A percentile compares a stretch with the other conserved stretches of the same genome.
Conservation (phyloP, 768 basidiomycete genomes). For the Lepiota brunneoincarnata region DNA sequence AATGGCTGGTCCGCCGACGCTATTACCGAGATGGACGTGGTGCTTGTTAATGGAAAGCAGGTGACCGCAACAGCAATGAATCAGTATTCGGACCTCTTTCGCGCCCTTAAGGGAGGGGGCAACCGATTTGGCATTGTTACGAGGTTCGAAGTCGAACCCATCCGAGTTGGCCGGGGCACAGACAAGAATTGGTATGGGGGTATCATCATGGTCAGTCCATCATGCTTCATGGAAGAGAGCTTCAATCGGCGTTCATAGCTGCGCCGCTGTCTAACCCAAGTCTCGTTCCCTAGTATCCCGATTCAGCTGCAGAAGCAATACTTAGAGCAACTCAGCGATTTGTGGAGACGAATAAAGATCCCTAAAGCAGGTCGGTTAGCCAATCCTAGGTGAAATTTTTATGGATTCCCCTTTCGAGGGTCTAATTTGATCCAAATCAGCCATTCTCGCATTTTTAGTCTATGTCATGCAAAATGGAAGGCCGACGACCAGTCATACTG, state of each 20-base stretch:
- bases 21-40: slow-evolving; percentile 38
- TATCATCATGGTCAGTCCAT: slow-evolving; percentile 28
- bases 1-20: slow-evolving; percentile 39
- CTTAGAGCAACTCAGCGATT: slow-evolving; percentile 34
- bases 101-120: slow-evolving; percentile 43
- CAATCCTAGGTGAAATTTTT: not conserved
- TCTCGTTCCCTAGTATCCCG: slow-evolving; percentile 27
- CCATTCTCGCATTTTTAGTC: slow-evolving; percentile 6
- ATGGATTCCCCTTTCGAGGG: not conserved
- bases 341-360: slow-evolving; percentile 32
- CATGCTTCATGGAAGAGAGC: slow-evolving; percentile 14
- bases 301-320: slow-evolving; percentile 35
- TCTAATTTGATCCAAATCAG: not conserved
- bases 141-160: slow-evolving; percentile 36
- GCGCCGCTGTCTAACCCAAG: slow-evolving; percentile 9
- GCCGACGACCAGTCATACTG: slow-evolving; percentile 22
- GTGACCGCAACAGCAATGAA: slow-evolving; percentile 41
- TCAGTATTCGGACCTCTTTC: slow-evolving; percentile 39
- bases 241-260: slow-evolving; percentile 11
- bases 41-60: slow-evolving; percentile 35
- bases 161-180: slow-evolving; percentile 35
- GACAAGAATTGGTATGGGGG: slow-evolving; percentile 40
- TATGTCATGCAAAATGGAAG: slow-evolving; percentile 22
- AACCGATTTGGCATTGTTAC: slow-evolving; percentile 46
- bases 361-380: slow-evolving; percentile 33